These are phyloP conservation scores for Tulasnella sp. DNA, from an alignment of 768 basidiomycete species.

Conservation along the genomic window DNA sequence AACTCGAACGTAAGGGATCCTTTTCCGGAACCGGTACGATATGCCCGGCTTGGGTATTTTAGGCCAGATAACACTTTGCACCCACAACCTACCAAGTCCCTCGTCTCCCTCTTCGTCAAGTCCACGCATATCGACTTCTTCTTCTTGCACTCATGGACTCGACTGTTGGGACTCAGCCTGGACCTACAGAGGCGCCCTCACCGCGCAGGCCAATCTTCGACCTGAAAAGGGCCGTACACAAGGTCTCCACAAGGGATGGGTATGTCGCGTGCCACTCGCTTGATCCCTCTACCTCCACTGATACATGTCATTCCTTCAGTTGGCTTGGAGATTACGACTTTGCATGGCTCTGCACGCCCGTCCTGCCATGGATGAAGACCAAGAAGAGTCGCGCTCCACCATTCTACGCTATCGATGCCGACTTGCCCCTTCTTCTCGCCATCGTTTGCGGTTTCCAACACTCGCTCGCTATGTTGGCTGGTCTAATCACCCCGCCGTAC, in stretches of 20 bases:
- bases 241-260: constrained; percentile 14
- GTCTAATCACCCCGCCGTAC: constrained; percentile 75
- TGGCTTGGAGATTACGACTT: constrained; percentile 87
- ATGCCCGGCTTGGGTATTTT: neutral
- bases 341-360: constrained; percentile 60
- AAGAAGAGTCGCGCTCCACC: constrained; percentile 42
- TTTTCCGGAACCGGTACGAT: neutral
- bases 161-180: neutral
- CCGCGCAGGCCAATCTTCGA: neutral
- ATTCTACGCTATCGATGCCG: constrained; percentile 65
- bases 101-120: neutral
- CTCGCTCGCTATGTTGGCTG: constrained; percentile 68
- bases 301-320: neutral
- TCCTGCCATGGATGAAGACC: constrained; percentile 47
- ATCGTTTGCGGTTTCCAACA: constrained; percentile 52
- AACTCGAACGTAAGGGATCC: neutral
- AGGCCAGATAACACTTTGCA: neutral
- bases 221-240: neutral
- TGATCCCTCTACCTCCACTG: neutral
- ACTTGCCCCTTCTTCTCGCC: constrained; percentile 65
- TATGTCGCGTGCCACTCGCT: neutral
- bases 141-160: neutral
- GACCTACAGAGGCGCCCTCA: neutral
- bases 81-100: neutral
- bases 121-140: neutral